Evolutionary conservation across 2,329 filamentous ascomycete genomes (phyloP).

Genomic region (Ceratocystis colombiana): DNA sequence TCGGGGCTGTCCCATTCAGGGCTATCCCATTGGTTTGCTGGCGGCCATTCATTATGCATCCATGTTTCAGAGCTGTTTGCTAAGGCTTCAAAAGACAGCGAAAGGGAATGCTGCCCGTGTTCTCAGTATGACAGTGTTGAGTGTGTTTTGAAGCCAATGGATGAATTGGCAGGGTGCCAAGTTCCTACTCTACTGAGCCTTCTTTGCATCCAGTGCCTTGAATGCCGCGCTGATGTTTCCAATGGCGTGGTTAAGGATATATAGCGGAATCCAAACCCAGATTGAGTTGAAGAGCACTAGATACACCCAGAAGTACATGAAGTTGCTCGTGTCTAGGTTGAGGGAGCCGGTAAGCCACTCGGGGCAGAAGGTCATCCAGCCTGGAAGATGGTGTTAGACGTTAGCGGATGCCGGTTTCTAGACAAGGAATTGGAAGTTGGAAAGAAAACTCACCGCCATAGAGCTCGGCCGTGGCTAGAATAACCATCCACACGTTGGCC

Average conservation of each 20-base stretch:
- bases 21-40: neutral
- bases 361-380: slow-evolving; percentile 62
- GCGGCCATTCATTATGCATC: neutral
- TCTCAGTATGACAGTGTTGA: neutral
- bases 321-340: slow-evolving; percentile 56
- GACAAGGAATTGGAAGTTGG: neutral
- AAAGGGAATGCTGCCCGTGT: neutral
- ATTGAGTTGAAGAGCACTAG: slow-evolving; percentile 59
- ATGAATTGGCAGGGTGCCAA: neutral
- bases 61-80: neutral
- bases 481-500: slow-evolving; percentile 52
- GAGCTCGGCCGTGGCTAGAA: slow-evolving; percentile 55
- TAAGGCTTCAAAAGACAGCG: neutral
- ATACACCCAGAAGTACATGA: slow-evolving; percentile 59
- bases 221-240: slow-evolving; percentile 48
- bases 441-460: slow-evolving; percentile 45
- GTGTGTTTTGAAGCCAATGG: slow-evolving; percentile 28
- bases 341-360: slow-evolving; percentile 55
- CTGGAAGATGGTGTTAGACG: slow-evolving; percentile 31
- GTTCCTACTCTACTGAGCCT: slow-evolving; percentile 12
- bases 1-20: neutral
- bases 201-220: slow-evolving; percentile 31
- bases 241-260: slow-evolving; percentile 46
- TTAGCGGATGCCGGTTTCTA: slow-evolving; percentile 1
- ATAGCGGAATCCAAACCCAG: slow-evolving; percentile 56